Base-by-base conservation (phyloP, 768 basidiomycete genomes). In the Dentipellis fragilis region DNA sequence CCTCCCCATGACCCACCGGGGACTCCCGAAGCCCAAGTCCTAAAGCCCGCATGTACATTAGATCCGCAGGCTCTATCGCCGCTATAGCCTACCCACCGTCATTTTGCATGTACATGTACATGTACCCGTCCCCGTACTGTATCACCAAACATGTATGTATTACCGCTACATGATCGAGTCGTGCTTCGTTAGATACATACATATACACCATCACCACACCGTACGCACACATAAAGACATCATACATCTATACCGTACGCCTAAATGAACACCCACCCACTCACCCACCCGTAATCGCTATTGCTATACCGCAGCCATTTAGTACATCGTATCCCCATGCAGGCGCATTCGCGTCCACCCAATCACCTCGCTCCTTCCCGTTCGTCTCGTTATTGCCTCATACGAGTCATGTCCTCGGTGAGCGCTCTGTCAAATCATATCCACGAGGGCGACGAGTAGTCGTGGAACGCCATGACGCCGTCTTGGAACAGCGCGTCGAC, bases 401-500 rank as follows among this genome's bases (percentile, higher is more conserved):
- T 34, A 35, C 17, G 19, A 16, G 36, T 17, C 19, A 19, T 49
- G 22, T 6, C 11, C 22, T 14, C 48, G 19, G 16, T 14, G 14
- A 23, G 17, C 23, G 48, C 53, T 59, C 29, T 29, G 29, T 29
- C 29, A 29, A 3, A 29, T 45, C 42, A 61, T 49, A 56, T 49
- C 80, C 49, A 81, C 80, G 19, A 87, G 87, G 63, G 78, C 83
- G 60, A 80, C 86, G 59, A 74, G 63, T 76, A 79, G 64, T 89
- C 85, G 62, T 79, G 76, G 69, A 85, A 91, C 40, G 80, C 75
- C 64, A 90, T 74, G 29, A 80, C 75, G 34, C 84, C 83, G 63
- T 82, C 78, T 39, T 73, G 73, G 57, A 89, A 71, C 56, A 80
- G 76, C 35, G 87, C 89, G 65, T 93, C 89, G 16, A 89, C 78